phyloP scores from a whole-genome alignment of 2,329 filamentous ascomycete species.

The Monilinia fructigena region DNA sequence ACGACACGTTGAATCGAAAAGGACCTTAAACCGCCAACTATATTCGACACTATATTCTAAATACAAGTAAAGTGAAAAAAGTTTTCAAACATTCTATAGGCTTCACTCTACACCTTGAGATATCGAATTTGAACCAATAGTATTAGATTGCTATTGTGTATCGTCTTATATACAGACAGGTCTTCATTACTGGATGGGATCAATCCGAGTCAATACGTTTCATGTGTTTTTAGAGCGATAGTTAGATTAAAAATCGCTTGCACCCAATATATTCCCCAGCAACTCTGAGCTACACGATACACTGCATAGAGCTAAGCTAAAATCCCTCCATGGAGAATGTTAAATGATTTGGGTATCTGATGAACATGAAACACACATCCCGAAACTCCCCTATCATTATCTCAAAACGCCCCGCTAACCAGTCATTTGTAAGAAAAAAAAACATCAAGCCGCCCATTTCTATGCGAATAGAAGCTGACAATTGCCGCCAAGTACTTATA shows the following conservation, averaged over 20 bases:
- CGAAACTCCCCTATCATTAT: slow-evolving; percentile 15
- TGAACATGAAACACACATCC: neutral
- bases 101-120: too few relatives aligned
- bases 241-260: neutral
- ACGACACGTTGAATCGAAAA: too few relatives aligned
- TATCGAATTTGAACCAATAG: too few relatives aligned
- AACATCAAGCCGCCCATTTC: neutral
- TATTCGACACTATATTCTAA: too few relatives aligned
- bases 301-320: neutral
- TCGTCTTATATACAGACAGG: too few relatives aligned
- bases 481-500: neutral
- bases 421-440: neutral
- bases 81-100: too few relatives aligned
- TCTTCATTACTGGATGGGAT: too few relatives aligned
- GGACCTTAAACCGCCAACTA: too few relatives aligned
- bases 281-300: neutral
- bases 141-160: too few relatives aligned
- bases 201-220: too few relatives aligned
- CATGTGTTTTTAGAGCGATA: too few relatives aligned
- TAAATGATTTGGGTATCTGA: slow-evolving; percentile 16
- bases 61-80: too few relatives aligned
- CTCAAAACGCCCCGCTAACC: neutral
- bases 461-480: neutral
- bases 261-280: neutral
- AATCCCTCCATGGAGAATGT: neutral